Base-by-base conservation (phyloP, 2,329 filamentous ascomycete species). In the Beauveria rudraprayagi region DNA sequence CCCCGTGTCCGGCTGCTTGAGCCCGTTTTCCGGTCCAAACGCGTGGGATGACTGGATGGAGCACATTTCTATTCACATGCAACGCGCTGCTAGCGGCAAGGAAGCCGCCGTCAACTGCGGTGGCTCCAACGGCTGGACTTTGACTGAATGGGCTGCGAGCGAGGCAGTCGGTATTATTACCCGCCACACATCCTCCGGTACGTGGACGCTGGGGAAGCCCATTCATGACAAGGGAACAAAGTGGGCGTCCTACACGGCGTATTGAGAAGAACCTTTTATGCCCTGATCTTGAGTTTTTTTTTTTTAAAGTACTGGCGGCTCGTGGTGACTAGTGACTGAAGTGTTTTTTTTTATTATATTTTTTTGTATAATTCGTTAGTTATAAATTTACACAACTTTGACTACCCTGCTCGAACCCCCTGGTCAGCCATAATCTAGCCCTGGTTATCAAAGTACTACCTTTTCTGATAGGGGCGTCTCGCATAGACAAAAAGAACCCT, bases 1-100 rank as follows among this genome's bases (percentile, higher is more conserved):
- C 68, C 81, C 87, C 0, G 83, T 83, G 2, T 67, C 70, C 0
- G 83, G 82, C 63, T 97, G 92, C 71, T 68, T 64, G 1, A 54
- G 61, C 14, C 70, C 71, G 1, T 96, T 95, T 68, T 71, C 77
- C 5, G 90, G 88, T 0, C 63, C 70, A 0, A 80, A 77, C 5
- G 84, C 84, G 10, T 96, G 92, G 92, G 89, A 94, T 62, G 81
- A 87, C 61, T 81, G 90, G 26, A 91, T 96, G 85, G 92, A 97
- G 72, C 92, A 97, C 74, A 83, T 96, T 3, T 91, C 90, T 0
- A 81, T 83, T 62, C 92, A 97, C 71, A 80, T 93, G 52, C 90
- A 94, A 46, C 63, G 59, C 40, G 76, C 73, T 0, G 75, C 68
- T n/a, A 62, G 60, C 3, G 64, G 64, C 7, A 50, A 66, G 24